phyloP scores from a whole-genome alignment of 768 basidiomycete genomes.

The Suillus tomentosus region DNA sequence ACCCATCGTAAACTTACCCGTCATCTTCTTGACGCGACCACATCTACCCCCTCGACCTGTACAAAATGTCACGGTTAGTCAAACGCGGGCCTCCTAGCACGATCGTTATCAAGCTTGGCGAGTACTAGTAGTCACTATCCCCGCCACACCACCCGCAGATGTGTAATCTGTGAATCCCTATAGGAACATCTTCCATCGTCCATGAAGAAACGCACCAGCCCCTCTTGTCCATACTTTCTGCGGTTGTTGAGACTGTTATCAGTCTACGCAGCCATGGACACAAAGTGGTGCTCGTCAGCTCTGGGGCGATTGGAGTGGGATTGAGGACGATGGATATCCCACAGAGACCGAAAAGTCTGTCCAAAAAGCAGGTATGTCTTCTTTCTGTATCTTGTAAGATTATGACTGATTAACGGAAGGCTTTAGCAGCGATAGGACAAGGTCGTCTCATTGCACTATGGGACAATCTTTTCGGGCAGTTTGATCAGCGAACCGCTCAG shows the following conservation, averaged over 20 bases:
- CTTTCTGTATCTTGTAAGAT: slow-evolving; percentile 3
- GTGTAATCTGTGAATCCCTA: slow-evolving; percentile 17
- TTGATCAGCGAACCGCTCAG: slow-evolving; percentile 96
- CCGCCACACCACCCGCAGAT: slow-evolving; percentile 12
- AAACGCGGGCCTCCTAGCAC: slow-evolving; percentile 48
- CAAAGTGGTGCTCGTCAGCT: slow-evolving; percentile 93
- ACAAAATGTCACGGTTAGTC: slow-evolving; percentile 22
- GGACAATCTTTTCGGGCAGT: slow-evolving; percentile 94
- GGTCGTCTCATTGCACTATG: slow-evolving; percentile 94
- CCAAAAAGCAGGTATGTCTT: slow-evolving; percentile 84
- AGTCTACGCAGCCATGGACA: slow-evolving; percentile 79
- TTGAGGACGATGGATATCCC: slow-evolving; percentile 87
- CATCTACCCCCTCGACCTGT: background rate
- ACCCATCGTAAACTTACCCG: background rate
- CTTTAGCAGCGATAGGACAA: slow-evolving; percentile 95
- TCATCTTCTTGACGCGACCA: background rate
- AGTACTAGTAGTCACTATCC: slow-evolving; percentile 21
- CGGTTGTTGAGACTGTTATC: slow-evolving; percentile 89
- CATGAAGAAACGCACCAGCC: slow-evolving; percentile 93
- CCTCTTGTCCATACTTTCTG: slow-evolving; percentile 86
- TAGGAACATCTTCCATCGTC: slow-evolving; percentile 93
- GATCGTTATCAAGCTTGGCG: slow-evolving; percentile 87
- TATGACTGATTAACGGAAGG: slow-evolving; percentile 51
- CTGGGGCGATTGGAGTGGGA: slow-evolving; percentile 97
- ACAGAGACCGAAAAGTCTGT: slow-evolving; percentile 77